phyloP scores from a whole-genome alignment of 225 moss, liverwort and hornwort species.

The Physcomitrium patens region DNA sequence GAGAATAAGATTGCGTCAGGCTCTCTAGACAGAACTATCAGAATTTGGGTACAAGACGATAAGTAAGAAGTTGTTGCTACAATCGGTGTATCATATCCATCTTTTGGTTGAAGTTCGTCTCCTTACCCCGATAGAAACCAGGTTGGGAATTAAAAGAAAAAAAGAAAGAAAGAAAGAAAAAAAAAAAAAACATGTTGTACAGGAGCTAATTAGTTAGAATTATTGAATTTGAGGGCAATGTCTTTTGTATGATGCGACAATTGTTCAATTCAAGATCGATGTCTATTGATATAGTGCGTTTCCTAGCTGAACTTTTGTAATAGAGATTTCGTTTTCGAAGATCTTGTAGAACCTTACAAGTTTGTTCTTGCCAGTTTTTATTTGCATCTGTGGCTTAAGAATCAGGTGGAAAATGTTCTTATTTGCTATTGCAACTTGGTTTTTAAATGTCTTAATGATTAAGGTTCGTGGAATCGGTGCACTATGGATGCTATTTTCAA shows the following conservation, averaged over 20 bases:
- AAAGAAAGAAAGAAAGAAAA: no score
- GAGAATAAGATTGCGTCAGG: constrained; percentile 97
- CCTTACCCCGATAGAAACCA: constrained; percentile 20
- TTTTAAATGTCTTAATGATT: background rate
- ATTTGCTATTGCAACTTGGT: background rate
- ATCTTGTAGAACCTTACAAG: background rate
- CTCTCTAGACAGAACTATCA: constrained; percentile 80
- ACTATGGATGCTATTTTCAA: background rate
- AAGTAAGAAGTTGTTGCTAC: constrained; percentile 22
- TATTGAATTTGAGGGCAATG: constrained; percentile 36
- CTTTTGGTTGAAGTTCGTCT: constrained; percentile 27
- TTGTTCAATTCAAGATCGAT: constrained; percentile 35
- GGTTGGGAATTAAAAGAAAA: no score
- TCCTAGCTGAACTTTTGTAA: constrained; percentile 34
- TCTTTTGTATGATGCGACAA: constrained; percentile 40
- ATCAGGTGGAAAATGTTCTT: background rate
- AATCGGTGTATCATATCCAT: constrained; percentile 42
- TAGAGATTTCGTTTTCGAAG: constrained; percentile 7
- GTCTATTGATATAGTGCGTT: constrained; percentile 24
- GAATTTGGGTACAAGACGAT: constrained; percentile 89
- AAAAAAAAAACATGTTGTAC: constrained; percentile 10
- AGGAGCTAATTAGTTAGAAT: constrained; percentile 38
- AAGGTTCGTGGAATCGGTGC: background rate
- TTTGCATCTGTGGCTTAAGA: constrained; percentile 2
- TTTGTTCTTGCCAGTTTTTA: constrained; percentile 1